Percentiles rank a stretch among this genome's conserved stretches.
phyloP scores from a whole-genome alignment of 768 basidiomycete genomes.

The Termitomyces eurrhizus region DNA sequence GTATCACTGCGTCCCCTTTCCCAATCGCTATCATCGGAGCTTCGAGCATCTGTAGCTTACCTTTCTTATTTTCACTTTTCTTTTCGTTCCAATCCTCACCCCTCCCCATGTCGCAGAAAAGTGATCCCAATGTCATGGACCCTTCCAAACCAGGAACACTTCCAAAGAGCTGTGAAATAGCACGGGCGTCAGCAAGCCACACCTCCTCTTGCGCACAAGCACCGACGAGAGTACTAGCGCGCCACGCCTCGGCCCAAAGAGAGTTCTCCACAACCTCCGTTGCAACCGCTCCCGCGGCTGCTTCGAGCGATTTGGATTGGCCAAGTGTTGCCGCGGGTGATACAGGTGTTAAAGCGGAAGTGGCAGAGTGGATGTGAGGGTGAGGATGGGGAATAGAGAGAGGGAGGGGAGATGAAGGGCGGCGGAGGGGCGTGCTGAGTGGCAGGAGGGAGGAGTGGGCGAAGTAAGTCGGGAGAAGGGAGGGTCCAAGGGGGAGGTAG shows the following conservation, averaged over 20 bases:
- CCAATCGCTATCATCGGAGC: conserved; percentile 61
- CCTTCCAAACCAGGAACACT: conserved; percentile 33
- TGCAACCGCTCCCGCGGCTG: conserved; percentile 58
- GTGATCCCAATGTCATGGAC: conserved; percentile 37
- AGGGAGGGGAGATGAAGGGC: conserved; percentile 54
- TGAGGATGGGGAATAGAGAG: background rate
- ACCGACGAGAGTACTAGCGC: conserved; percentile 28
- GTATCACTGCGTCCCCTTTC: conserved; percentile 66
- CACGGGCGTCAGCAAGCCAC: conserved; percentile 57
- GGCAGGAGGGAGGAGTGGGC: conserved; percentile 61
- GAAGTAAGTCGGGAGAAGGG: conserved; percentile 65
- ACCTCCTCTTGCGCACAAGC: conserved; percentile 11
- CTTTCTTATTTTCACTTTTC: background rate
- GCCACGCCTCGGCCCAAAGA: conserved; percentile 67
- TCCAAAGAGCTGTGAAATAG: conserved; percentile 39
- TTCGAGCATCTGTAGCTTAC: conserved; percentile 11
- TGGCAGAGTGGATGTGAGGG: background rate
- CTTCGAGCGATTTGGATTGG: conserved; percentile 64
- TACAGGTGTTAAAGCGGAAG: conserved; percentile 72
- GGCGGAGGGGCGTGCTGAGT: conserved; percentile 54
- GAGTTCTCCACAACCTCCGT: conserved; percentile 72
- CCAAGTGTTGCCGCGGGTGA: conserved; percentile 74
- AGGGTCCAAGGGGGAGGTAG: conserved; percentile 69
- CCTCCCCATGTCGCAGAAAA: conserved; percentile 21
- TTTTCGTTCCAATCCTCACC: background rate